A percentile compares a stretch with the other conserved stretches of the same genome.
phyloP scores from a whole-genome alignment of 306 rosid genomes.

The Trifolium dubium region DNA sequence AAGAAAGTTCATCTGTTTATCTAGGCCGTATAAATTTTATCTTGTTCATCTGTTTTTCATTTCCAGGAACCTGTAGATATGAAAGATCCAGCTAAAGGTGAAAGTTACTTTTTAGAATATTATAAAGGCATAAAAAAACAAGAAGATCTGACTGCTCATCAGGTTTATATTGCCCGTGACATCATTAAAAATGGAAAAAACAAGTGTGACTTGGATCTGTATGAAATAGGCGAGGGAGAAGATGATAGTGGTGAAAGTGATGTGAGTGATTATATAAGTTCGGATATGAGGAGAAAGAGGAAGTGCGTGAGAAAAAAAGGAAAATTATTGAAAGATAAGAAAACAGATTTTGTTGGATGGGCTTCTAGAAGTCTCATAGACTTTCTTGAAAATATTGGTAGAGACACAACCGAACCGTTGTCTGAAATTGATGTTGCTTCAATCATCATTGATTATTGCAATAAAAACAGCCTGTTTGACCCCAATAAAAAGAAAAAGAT shows the following conservation, averaged over 20 bases:
- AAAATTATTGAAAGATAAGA: conserved; percentile 50
- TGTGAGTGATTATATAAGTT: conserved; percentile 41
- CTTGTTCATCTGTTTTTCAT: conserved; percentile 30
- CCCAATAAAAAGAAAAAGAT: conserved; percentile 62
- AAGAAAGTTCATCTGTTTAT: conserved; percentile 29
- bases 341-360: conserved; percentile 74
- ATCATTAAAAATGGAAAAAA: conserved; percentile 49
- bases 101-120: conserved; percentile 60
- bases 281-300: conserved; percentile 56
- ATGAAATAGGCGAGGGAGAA: conserved; percentile 43
- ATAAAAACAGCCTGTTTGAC: conserved; percentile 65
- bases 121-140: conserved; percentile 57
- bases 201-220: conserved; percentile 41
- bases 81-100: conserved; percentile 56
- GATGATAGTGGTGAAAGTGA: conserved; percentile 51
- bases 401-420: conserved; percentile 48
- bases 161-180: conserved; percentile 45
- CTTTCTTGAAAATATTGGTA: conserved; percentile 61
- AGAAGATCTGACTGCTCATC: conserved; percentile 56
- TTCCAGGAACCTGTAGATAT: conserved; percentile 64
- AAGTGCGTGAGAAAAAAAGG: conserved; percentile 44
- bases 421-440: conserved; percentile 69
- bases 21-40: not conserved
- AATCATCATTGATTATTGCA: conserved; percentile 61
- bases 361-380: conserved; percentile 62